phyloP scores from a whole-genome alignment of 1,284 basidiomycete species.

The Cryptococcus sp. region DNA sequence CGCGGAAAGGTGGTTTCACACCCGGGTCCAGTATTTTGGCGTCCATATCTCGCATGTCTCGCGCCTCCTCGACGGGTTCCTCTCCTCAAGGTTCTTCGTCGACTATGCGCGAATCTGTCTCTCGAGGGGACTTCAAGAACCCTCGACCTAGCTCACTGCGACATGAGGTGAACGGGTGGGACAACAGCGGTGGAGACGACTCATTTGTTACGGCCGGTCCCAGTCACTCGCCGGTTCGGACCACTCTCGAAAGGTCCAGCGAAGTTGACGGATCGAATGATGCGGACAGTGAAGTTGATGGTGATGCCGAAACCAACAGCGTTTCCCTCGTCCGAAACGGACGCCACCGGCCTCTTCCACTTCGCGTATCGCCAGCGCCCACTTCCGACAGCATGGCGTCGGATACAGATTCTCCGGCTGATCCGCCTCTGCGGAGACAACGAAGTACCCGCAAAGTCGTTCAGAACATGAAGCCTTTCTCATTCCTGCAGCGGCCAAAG shows the following conservation, averaged over 20 bases:
- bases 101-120: slow-evolving; percentile 6
- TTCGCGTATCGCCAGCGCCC: slow-evolving; percentile 7
- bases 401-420: slow-evolving; percentile 20
- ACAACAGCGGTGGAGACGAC: slow-evolving; percentile 7
- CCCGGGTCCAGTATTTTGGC: slow-evolving; percentile 11
- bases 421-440: slow-evolving; percentile 22
- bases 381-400: slow-evolving; percentile 15
- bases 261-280: background rate
- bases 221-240: slow-evolving; percentile 1
- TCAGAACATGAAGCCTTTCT: slow-evolving; percentile 33
- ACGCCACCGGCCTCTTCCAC: background rate
- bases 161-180: slow-evolving; percentile 16
- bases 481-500: slow-evolving; percentile 26
- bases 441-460: slow-evolving; percentile 27
- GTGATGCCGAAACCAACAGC: slow-evolving; percentile 1
- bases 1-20: slow-evolving; percentile 30
- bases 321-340: background rate
- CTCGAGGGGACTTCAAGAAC: slow-evolving; percentile 6
- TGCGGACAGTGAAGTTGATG: background rate
- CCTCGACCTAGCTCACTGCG: slow-evolving; percentile 19
- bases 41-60: slow-evolving; percentile 20
- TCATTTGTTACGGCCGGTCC: slow-evolving; percentile 8
- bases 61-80: slow-evolving; percentile 23
- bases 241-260: background rate
- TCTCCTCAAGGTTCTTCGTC: slow-evolving; percentile 15